Percentiles rank a stretch among this genome's conserved stretches.
Evolutionary conservation across 805 yeast genomes (phyloP).

Genomic region (Saturnispora gosingensis): DNA sequence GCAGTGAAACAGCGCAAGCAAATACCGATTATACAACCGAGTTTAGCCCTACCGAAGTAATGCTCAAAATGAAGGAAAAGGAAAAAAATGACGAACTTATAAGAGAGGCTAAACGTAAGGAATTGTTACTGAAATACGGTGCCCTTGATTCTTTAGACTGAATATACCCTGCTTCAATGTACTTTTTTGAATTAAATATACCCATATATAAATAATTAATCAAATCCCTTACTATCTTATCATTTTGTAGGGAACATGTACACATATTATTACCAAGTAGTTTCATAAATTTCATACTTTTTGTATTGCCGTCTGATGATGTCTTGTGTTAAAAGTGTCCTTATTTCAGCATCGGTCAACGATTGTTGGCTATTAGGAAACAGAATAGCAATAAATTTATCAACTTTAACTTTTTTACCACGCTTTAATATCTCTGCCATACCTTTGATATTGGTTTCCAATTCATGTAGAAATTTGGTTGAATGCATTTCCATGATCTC

Average conservation of each 20-base stretch:
- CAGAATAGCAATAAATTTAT: background rate
- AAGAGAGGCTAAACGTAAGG: constrained; percentile 24
- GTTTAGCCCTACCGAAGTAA: constrained; percentile 40
- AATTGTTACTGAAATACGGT: constrained; percentile 33
- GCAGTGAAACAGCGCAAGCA: constrained; percentile 14
- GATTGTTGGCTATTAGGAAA: constrained; percentile 1
- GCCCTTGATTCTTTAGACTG: background rate
- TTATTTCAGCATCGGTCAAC: constrained; percentile 1
- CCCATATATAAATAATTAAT: background rate
- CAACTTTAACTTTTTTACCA: background rate
- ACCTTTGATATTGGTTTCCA: constrained; percentile 3
- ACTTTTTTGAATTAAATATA: background rate
- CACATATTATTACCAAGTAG: background rate
- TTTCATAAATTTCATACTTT: background rate
- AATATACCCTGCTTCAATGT: constrained; percentile 9
- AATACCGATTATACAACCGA: constrained; percentile 25
- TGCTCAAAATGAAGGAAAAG: constrained; percentile 28
- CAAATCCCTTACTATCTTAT: background rate
- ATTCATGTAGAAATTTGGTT: background rate
- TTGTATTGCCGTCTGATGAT: background rate
- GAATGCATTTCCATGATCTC: background rate
- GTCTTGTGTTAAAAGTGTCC: background rate
- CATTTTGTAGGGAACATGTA: background rate
- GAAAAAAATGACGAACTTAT: constrained; percentile 23
- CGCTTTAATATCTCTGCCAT: background rate